Conservation (phyloP, 2,329 filamentous ascomycete species). For the Metarhizium guizhouense region DNA sequence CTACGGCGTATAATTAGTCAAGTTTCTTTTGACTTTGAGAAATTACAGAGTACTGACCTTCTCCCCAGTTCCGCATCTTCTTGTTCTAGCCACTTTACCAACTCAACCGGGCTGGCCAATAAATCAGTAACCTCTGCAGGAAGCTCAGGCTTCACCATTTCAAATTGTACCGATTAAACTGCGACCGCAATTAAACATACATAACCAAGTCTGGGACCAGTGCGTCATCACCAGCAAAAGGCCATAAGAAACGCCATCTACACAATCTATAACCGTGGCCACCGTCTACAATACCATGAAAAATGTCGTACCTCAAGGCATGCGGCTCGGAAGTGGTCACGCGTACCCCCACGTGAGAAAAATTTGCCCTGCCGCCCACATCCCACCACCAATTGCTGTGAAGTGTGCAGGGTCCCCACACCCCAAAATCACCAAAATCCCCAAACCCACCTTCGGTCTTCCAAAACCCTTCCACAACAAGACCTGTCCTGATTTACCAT, state of each 20-base stretch:
- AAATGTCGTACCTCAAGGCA: not conserved
- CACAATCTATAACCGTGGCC: not conserved
- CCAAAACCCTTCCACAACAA: slow-evolving; percentile 13
- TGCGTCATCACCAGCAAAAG: not conserved
- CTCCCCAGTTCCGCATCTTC: slow-evolving; percentile 23
- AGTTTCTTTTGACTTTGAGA: slow-evolving; percentile 7
- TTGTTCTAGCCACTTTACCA: slow-evolving; percentile 34
- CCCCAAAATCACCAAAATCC: slow-evolving; percentile 15
- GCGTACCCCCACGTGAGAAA: slow-evolving; percentile 24
- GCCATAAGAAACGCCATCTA: not conserved
- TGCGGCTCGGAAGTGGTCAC: slow-evolving; percentile 12
- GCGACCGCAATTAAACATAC: not conserved
- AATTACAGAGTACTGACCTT: slow-evolving; percentile 19
- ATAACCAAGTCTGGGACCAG: not conserved
- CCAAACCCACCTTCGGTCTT: slow-evolving; percentile 6
- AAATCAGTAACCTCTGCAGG: slow-evolving; percentile 21
- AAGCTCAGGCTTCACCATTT: slow-evolving; percentile 11
- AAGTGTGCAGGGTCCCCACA: slow-evolving; percentile 15
- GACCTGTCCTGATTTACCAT: slow-evolving; percentile 50
- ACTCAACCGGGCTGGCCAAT: slow-evolving; percentile 26
- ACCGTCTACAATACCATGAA: not conserved
- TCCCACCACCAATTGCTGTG: slow-evolving; percentile 14
- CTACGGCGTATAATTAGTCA: slow-evolving; percentile 7
- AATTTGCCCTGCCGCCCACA: slow-evolving; percentile 23
- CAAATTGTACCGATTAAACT: slow-evolving; percentile 1